phyloP scores from a whole-genome alignment of 148 eudicot species.

The Diospyros lotus region DNA sequence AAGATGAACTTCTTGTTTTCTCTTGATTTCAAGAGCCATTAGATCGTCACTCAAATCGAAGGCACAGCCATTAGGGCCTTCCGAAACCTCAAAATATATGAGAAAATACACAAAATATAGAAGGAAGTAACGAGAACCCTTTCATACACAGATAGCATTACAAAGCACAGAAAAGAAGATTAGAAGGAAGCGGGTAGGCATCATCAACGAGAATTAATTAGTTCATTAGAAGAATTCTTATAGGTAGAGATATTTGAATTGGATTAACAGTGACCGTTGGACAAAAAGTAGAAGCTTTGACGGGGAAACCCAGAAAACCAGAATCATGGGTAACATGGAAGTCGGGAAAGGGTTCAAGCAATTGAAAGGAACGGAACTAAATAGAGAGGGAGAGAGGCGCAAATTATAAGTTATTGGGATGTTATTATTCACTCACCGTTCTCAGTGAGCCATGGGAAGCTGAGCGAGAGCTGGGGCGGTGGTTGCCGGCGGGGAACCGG shows the following conservation, averaged over 20 bases:
- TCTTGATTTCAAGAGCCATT: too few species aligned
- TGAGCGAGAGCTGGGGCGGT: slow-evolving; percentile 3
- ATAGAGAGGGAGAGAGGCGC: too few species aligned
- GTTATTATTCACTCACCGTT: slow-evolving; percentile 19
- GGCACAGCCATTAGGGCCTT: too few species aligned
- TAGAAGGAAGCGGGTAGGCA: not conserved
- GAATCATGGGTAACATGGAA: not conserved
- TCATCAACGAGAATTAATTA: too few species aligned
- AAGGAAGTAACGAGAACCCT: not conserved
- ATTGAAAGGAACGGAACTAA: not conserved
- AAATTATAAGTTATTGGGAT: too few species aligned
- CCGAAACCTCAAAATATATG: not conserved
- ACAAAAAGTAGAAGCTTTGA: too few species aligned
- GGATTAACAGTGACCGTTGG: too few species aligned
- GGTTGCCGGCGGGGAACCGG: slow-evolving; percentile 34
- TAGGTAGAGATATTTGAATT: too few species aligned
- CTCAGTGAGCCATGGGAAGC: slow-evolving; percentile 29
- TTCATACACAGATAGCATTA: not conserved
- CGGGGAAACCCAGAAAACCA: not conserved
- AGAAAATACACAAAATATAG: not conserved
- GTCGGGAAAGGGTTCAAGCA: not conserved
- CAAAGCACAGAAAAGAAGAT: not conserved
- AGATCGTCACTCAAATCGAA: too few species aligned
- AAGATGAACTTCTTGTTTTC: too few species aligned
- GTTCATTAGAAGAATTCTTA: too few species aligned